Evolutionary conservation across 192 early-diverging fungal genomes (phyloP).

Genomic region (Backusella tarrabulga): DNA sequence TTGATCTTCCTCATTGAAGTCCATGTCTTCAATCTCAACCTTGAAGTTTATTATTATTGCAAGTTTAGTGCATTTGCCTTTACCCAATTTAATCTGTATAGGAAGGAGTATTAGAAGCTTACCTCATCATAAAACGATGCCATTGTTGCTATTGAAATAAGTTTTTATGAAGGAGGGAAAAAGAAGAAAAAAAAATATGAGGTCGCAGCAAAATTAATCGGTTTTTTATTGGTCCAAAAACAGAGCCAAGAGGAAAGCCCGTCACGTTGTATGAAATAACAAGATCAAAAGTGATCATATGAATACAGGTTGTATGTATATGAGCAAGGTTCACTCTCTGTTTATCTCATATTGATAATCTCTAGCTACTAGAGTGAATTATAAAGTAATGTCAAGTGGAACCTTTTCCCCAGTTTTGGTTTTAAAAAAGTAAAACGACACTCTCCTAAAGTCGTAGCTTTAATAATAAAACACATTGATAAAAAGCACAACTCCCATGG

Average conservation of each 20-base stretch:
- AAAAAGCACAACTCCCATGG: background rate
- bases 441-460: background rate
- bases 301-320: background rate
- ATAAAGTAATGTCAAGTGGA: background rate
- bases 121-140: conserved; percentile 51
- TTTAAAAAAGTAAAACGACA: background rate
- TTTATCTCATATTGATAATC: too few relatives aligned
- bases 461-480: background rate
- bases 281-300: background rate
- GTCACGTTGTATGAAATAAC: background rate
- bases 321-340: too few relatives aligned
- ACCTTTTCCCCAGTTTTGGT: background rate
- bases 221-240: background rate
- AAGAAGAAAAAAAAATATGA: conserved; percentile 35
- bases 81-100: background rate
- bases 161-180: conserved; percentile 3
- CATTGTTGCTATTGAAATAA: conserved; percentile 25
- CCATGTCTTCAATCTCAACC: conserved; percentile 79
- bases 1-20: conserved; percentile 81
- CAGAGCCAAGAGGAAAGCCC: background rate
- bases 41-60: background rate
- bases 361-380: background rate
- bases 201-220: background rate
- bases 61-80: background rate
- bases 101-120: background rate